Percentiles rank a stretch among this genome's conserved stretches.
phyloP scores from a whole-genome alignment of 1,284 basidiomycete species.

The Retiboletus fuscus region DNA sequence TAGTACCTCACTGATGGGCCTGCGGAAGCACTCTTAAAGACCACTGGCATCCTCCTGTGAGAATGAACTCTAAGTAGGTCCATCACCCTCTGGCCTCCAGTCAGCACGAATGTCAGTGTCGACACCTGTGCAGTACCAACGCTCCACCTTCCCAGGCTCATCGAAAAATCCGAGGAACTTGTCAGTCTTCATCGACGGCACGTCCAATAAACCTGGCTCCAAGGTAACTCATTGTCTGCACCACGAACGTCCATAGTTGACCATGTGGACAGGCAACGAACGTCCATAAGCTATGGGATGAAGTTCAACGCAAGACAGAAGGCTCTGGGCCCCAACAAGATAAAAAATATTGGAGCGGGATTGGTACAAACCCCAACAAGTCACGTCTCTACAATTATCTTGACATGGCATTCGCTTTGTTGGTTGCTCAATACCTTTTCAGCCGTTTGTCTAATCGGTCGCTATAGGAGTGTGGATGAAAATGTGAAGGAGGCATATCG shows the following conservation, averaged over 20 bases:
- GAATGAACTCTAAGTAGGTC: too few species aligned
- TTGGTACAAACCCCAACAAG: background rate
- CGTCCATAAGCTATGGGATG: constrained; percentile 14
- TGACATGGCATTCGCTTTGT: constrained; percentile 26
- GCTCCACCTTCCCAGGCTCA: too few species aligned
- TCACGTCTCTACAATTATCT: background rate
- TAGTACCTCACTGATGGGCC: too few species aligned
- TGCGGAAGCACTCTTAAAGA: too few species aligned
- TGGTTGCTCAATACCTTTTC: background rate
- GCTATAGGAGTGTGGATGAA: constrained; percentile 30
- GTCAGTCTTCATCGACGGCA: constrained; percentile 28
- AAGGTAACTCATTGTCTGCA: constrained; percentile 7
- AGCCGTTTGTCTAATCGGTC: background rate
- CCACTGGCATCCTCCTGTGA: too few species aligned
- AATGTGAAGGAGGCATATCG: constrained; percentile 47
- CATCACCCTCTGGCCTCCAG: too few species aligned
- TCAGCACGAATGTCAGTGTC: too few species aligned
- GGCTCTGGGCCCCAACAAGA: too few species aligned
- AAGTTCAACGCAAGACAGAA: too few species aligned
- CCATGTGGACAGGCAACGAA: constrained; percentile 15
- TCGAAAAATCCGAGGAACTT: constrained; percentile 27
- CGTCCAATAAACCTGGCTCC: constrained; percentile 19
- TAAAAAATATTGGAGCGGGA: background rate
- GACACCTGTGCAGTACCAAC: too few species aligned
- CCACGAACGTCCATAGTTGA: background rate